phyloP scores from a whole-genome alignment of 495 filamentous ascomycete genomes.

The Neurospora cerealis region DNA sequence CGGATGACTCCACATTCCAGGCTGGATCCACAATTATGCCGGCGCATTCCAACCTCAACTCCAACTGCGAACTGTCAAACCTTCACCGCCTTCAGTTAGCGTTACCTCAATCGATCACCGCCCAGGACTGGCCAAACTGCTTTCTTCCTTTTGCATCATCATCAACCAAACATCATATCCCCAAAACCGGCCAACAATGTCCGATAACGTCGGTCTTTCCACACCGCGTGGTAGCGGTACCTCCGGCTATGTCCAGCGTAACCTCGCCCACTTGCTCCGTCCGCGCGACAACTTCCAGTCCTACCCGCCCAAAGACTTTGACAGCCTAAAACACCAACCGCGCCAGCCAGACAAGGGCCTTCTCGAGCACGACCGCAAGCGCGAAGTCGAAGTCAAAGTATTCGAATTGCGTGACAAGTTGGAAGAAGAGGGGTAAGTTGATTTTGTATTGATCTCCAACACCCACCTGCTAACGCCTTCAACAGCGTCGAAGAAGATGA shows the following conservation, averaged over 20 bases:
- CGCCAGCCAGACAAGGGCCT: constrained; percentile 86
- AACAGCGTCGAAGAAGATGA: constrained; percentile 66
- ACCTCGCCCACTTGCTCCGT: constrained; percentile 66
- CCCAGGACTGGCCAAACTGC: not conserved
- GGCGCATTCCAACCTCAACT: not conserved
- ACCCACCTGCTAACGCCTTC: not conserved
- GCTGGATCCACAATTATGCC: not conserved
- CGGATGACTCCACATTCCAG: not conserved
- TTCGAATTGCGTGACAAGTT: constrained; percentile 81
- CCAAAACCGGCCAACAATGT: constrained; percentile 47
- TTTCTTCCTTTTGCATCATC: not conserved
- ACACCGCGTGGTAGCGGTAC: constrained; percentile 94
- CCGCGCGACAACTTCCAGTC: constrained; percentile 57
- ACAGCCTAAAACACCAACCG: constrained; percentile 54
- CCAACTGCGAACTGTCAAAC: not conserved
- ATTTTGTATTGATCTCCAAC: too few relatives aligned
- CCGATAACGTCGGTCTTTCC: constrained; percentile 92
- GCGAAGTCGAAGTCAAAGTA: constrained; percentile 83
- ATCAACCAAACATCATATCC: not conserved
- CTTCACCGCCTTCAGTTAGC: not conserved
- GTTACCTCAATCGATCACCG: not conserved
- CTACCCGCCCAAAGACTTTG: constrained; percentile 48
- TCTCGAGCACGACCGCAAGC: constrained; percentile 82
- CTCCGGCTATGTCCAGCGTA: constrained; percentile 94
- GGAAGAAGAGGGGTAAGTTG: constrained; percentile 84